Evolutionary conservation across 192 early-diverging fungal genomes (phyloP).

Genomic region (Entomortierella parvispora): DNA sequence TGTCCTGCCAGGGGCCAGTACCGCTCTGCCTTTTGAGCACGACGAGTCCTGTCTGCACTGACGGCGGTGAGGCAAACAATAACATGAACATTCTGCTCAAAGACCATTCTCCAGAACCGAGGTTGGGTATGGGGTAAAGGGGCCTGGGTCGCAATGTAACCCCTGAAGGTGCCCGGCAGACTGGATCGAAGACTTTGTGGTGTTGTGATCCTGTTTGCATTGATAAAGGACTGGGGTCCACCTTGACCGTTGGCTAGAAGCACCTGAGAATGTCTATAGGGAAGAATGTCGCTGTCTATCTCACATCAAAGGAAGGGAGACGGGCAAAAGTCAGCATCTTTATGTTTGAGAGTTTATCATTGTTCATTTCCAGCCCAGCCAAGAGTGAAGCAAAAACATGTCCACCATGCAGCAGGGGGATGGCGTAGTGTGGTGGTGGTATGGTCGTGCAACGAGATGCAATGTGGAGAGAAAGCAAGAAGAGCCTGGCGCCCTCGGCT

Average conservation of each 20-base stretch:
- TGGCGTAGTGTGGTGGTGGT: no score
- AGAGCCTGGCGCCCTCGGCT: no score
- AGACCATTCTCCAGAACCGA: conserved; percentile 94
- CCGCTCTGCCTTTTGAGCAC: conserved; percentile 75
- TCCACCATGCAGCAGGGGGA: no score
- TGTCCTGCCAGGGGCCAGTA: conserved; percentile 83
- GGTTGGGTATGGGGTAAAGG: conserved; percentile 77
- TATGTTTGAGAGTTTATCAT: no score
- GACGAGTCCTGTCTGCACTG: conserved; percentile 66
- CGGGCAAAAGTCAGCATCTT: no score
- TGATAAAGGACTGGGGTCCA: conserved; percentile 63
- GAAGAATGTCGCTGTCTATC: conserved; percentile 32
- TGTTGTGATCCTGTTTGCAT: conserved; percentile 78
- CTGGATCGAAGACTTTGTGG: conserved; percentile 52
- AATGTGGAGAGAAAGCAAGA: no score
- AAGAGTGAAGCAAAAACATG: no score
- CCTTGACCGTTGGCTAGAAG: background rate
- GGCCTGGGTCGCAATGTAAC: conserved; percentile 92
- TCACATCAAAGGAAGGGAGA: no score
- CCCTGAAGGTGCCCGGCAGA: conserved; percentile 50
- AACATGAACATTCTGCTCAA: conserved; percentile 78
- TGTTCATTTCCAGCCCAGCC: no score
- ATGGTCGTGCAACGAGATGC: no score
- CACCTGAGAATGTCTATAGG: conserved; percentile 30
- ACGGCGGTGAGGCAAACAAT: conserved; percentile 92